Evolutionary conservation across 805 yeast species (phyloP), one percentile per base, ranked within the genome.

Genomic region (Kurtzmaniella fragi): DNA sequence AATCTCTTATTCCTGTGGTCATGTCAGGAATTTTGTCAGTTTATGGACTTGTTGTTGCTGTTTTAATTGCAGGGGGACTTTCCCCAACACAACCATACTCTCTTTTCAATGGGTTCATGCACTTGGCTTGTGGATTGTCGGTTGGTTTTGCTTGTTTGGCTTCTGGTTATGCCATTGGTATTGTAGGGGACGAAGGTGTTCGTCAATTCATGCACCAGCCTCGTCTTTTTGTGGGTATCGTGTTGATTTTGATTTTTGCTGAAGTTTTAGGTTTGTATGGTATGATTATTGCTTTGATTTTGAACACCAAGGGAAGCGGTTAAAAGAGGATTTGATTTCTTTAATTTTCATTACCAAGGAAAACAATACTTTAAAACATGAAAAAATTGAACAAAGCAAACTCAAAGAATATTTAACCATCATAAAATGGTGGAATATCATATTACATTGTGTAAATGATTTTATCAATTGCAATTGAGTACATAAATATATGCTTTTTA

Each of bases 11-110:
- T 51, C 99, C 99, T 13, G 99, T 93, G 35, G 96, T 93, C 48
- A 89, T 93, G 95, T 81, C 93, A 47, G 99, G 99, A 78, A 93
- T 93, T 56, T 70, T 93, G 44, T 89, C 98, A 9, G 96, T 93
- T 38, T 93, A 93, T 61, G 99, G 99, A 2, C 74, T 93, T 37
- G 99, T 93, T 16, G 99, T 93, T 35, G 84, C 96, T 13, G 99
- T 93, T 31, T 73, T 93, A 53, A 91, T 93, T 53, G 96, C 99
- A 17, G 95, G 93, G 31, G 89, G 87, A 6, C 70, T 90, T 50
- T 75, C 82, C 17, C 97, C 97, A 28, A 62, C 77, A 30, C 79
- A 80, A 46, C 76, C 80, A 35, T 90, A 93, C 64, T 81, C 96
- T 3, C 67, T 93, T 41, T 93, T 87, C 68, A 85, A 87, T 57